A percentile compares a stretch with the other conserved stretches of the same genome.
These are phyloP conservation scores for Salvia sclarea DNA, from an alignment of 305 asterid genomes.

Conservation along the genomic window DNA sequence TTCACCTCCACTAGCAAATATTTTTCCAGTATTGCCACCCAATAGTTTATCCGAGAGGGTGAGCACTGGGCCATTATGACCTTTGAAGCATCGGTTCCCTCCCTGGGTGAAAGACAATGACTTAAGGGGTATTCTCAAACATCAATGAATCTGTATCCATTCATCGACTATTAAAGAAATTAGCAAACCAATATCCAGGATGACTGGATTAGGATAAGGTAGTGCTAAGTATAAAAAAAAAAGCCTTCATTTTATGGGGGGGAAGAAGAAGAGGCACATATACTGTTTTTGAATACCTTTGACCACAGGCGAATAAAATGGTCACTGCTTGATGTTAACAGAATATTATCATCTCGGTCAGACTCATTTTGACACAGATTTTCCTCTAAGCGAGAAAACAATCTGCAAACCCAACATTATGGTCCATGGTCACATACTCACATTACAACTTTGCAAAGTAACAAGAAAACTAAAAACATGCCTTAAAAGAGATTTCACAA, in stretches of 20 bases:
- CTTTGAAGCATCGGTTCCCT: conserved; percentile 69
- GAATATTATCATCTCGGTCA: conserved; percentile 49
- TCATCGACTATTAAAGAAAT: conserved; percentile 1
- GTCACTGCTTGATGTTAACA: conserved; percentile 80
- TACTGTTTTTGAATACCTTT: conserved; percentile 48
- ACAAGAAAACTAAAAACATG: conserved; percentile 18
- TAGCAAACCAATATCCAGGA: not conserved
- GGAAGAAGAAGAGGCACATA: not conserved
- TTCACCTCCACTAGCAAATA: conserved; percentile 84
- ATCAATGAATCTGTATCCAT: not conserved
- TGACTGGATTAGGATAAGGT: conserved; percentile 2
- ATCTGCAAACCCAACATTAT: conserved; percentile 45
- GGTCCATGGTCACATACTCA: conserved; percentile 11
- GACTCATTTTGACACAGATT: conserved; percentile 39
- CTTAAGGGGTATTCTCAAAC: conserved; percentile 9
- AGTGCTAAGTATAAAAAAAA: conserved; percentile 2
- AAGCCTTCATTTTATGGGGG: not conserved
- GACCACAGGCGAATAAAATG: conserved; percentile 76
- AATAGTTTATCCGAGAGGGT: conserved; percentile 73
- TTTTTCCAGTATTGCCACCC: conserved; percentile 53
- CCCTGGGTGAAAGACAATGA: conserved; percentile 49
- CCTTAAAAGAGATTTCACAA: not conserved
- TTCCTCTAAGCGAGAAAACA: conserved; percentile 51
- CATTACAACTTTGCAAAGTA: not conserved
- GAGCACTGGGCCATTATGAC: conserved; percentile 64